phyloP scores from a whole-genome alignment of 1,284 basidiomycete genomes.

The Rhodotorula glutinis region DNA sequence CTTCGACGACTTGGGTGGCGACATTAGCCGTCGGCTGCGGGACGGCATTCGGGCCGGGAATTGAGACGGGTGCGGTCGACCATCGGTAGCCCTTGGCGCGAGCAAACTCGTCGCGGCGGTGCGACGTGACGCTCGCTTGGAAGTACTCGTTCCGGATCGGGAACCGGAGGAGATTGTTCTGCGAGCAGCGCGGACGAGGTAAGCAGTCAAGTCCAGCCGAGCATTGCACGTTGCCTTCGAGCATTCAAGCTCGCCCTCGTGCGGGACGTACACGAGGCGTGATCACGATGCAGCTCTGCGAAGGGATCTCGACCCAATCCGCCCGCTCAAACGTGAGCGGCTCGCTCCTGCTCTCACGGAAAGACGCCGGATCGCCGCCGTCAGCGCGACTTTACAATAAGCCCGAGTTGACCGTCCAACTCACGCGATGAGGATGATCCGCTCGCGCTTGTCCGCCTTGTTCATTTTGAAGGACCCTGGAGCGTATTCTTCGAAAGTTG shows the following conservation, averaged over 20 bases:
- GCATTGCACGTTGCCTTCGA: not conserved
- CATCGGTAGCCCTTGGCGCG: conserved; percentile 31
- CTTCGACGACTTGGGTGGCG: not conserved
- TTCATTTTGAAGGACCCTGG: conserved; percentile 89
- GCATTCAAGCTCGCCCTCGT: too few relatives aligned
- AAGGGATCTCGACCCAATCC: conserved; percentile 54
- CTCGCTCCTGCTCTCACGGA: conserved; percentile 56
- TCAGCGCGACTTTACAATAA: not conserved
- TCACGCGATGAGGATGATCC: conserved; percentile 43
- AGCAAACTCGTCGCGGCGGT: conserved; percentile 20
- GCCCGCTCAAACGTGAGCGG: conserved; percentile 89
- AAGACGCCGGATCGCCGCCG: not conserved
- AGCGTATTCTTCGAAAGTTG: conserved; percentile 77
- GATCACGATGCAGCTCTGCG: conserved; percentile 47
- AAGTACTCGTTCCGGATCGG: conserved; percentile 88
- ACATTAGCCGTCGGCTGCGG: not conserved
- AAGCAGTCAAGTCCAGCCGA: not conserved
- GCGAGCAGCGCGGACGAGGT: not conserved
- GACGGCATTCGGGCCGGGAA: not conserved
- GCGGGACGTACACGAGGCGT: conserved; percentile 43
- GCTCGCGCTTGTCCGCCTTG: conserved; percentile 91
- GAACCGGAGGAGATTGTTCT: conserved; percentile 84
- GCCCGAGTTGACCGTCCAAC: not conserved
- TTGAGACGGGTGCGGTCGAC: not conserved
- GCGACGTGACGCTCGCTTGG: conserved; percentile 18